phyloP scores from a whole-genome alignment of 148 eudicot species.

The Cornus kousa region DNA sequence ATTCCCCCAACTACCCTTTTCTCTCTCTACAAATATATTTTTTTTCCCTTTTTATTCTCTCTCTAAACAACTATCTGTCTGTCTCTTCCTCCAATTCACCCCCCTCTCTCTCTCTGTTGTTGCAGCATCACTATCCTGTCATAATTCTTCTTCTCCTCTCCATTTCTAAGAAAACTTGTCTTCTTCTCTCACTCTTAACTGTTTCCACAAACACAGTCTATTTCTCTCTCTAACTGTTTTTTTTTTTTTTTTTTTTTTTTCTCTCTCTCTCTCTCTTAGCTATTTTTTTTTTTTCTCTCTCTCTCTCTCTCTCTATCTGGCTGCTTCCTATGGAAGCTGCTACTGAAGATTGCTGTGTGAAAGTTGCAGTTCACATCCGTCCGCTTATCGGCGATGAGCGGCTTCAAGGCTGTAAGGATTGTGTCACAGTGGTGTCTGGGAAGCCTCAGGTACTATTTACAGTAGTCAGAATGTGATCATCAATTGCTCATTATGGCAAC shows the following conservation, averaged over 20 bases:
- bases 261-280: background rate
- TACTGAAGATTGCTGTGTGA: conserved; percentile 81
- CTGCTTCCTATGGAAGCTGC: conserved; percentile 39
- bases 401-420: conserved; percentile 89
- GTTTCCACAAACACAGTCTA: background rate
- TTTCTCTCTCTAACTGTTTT: background rate
- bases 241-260: background rate
- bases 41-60: conserved; percentile 12
- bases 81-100: conserved; percentile 9
- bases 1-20: conserved; percentile 25
- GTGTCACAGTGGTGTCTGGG: conserved; percentile 68
- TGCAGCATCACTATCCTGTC: conserved; percentile 38
- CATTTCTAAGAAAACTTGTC: conserved; percentile 11
- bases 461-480: background rate
- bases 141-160: conserved; percentile 8
- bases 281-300: background rate
- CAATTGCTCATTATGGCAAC: background rate
- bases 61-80: conserved; percentile 16
- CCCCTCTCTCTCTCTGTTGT: conserved; percentile 13
- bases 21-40: conserved; percentile 12
- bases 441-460: conserved; percentile 72
- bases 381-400: conserved; percentile 91
- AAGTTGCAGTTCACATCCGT: conserved; percentile 87
- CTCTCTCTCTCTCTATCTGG: conserved; percentile 7
- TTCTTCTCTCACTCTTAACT: background rate